A percentile compares a stretch with the other conserved stretches of the same genome.
phyloP scores from a whole-genome alignment of 768 basidiomycete genomes.

The Leucosporidium scottii region DNA sequence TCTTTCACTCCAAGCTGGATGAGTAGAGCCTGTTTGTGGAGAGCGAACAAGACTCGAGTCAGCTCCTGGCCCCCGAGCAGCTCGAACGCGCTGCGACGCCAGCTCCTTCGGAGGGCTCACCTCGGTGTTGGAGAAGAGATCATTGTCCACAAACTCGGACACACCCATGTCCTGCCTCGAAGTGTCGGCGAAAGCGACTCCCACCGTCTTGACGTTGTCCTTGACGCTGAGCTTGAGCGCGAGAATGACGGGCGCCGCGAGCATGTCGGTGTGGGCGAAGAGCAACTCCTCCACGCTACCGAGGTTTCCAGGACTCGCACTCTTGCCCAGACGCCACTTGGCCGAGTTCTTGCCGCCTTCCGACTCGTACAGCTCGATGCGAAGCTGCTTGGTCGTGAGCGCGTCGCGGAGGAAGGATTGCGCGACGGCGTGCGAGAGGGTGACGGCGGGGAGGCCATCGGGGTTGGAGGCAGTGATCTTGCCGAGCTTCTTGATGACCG shows the following conservation, averaged over 20 bases:
- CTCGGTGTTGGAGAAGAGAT: constrained; percentile 91
- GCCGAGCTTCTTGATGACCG: constrained; percentile 88
- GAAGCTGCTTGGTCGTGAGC: constrained; percentile 77
- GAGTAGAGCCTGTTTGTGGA: constrained; percentile 65
- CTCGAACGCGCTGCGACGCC: too few species aligned
- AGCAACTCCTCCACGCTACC: constrained; percentile 69
- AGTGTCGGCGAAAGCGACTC: constrained; percentile 86
- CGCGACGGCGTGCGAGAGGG: constrained; percentile 66
- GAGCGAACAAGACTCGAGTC: neutral
- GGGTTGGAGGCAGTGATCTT: constrained; percentile 27
- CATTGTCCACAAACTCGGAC: constrained; percentile 86
- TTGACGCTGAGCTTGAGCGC: constrained; percentile 67
- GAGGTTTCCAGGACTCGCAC: constrained; percentile 72
- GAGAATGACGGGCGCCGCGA: constrained; percentile 79
- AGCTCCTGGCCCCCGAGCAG: neutral
- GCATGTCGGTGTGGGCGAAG: constrained; percentile 70
- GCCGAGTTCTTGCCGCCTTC: constrained; percentile 66
- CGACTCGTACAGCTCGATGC: constrained; percentile 78
- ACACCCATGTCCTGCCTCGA: constrained; percentile 77
- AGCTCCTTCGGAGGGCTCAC: constrained; percentile 44
- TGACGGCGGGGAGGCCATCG: constrained; percentile 57
- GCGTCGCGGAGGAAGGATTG: constrained; percentile 80
- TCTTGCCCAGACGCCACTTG: constrained; percentile 73
- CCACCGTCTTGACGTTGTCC: constrained; percentile 61
- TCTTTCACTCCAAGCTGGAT: constrained; percentile 98